Evolutionary conservation across 495 filamentous ascomycete genomes (phyloP).

Genomic region (Tuber magnatum): DNA sequence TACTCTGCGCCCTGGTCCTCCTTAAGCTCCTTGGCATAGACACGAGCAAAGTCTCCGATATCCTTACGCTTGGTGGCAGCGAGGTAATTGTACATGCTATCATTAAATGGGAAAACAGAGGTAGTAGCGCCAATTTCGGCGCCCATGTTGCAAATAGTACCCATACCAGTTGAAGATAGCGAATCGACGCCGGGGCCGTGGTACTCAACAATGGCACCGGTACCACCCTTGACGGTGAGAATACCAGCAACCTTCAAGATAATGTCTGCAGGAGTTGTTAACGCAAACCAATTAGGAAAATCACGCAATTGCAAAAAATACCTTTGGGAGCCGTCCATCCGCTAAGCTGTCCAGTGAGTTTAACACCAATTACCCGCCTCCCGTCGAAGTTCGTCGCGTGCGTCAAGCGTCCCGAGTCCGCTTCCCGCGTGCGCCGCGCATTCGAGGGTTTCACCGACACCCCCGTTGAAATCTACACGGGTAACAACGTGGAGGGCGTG

Average conservation of each 20-base stretch:
- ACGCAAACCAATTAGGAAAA: conserved; percentile 24
- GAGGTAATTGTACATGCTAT: conserved; percentile 94
- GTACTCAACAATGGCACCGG: conserved; percentile 94
- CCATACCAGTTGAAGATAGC: conserved; percentile 58
- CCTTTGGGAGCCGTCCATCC: conserved; percentile 94
- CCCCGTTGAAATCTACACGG: conserved; percentile 45
- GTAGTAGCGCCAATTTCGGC: conserved; percentile 70
- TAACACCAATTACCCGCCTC: conserved; percentile 73
- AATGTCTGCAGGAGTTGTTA: conserved; percentile 57
- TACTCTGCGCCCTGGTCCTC: conserved; percentile 93
- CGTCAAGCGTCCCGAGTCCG: conserved; percentile 57
- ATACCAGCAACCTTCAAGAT: conserved; percentile 98
- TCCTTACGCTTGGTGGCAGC: conserved; percentile 80
- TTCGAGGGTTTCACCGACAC: conserved; percentile 42
- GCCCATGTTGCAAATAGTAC: conserved; percentile 70
- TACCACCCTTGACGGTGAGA: conserved; percentile 96
- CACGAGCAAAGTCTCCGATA: conserved; percentile 82
- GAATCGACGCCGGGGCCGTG: conserved; percentile 75
- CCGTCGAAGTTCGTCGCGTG: conserved; percentile 71
- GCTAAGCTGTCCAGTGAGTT: conserved; percentile 77
- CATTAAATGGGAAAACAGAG: conserved; percentile 97
- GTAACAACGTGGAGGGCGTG: conserved; percentile 55
- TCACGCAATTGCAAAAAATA: conserved; percentile 39
- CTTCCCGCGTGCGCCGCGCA: conserved; percentile 54
- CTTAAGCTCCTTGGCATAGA: conserved; percentile 76